Base-by-base conservation (phyloP, 495 filamentous ascomycete species). In the Podospora conica region DNA sequence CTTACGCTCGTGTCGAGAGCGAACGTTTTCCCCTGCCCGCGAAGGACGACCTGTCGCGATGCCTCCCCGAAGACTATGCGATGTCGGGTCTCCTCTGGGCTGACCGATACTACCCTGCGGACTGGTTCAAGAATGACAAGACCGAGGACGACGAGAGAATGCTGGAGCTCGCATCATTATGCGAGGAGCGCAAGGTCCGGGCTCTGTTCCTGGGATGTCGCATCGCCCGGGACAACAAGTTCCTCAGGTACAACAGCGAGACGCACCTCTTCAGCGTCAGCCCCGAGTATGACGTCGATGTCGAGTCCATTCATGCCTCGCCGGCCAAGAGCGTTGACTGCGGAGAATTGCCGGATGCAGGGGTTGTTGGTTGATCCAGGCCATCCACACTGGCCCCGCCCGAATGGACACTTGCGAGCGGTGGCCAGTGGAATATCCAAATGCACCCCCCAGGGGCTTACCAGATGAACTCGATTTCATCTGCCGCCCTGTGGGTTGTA, bases 61-160 rank as follows among this genome's bases (percentile, higher is more conserved):
- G 91, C 5, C 73, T 97, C 0, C 88, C 91, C 0, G 95, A 97
- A 67, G 95, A 98, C 68, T 97, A 87, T 66, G 80, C 87, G 0
- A 86, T 96, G 63, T 84, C 89, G 6, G 95, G 93, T 0, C 83
- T 93, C 21, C 71, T 88, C 3, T 96, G 89, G 86, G 85, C 84
- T 4, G 82, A 86, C 54, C 72, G 77, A 10, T 91, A 92, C 64
- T 95, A 87, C 63, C 91, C 91, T 0, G 67, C 78, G 0, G 73
- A 78, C 2, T 97, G 88, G 82, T 96, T 96, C 70, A 73, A 81
- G 3, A 82, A 84, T 60, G 84, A 87, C 15, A 84, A 84, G 66
- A 83, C 88, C 7, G 91, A 93, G 61, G 90, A 95, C 40, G 90
- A 95, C 22, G 89, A 91, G 64, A 85, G 91, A 22, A 83, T 85